phyloP scores from a whole-genome alignment of 371 early-diverging fungal species.

The Homolaphlyctis polyrhiza region DNA sequence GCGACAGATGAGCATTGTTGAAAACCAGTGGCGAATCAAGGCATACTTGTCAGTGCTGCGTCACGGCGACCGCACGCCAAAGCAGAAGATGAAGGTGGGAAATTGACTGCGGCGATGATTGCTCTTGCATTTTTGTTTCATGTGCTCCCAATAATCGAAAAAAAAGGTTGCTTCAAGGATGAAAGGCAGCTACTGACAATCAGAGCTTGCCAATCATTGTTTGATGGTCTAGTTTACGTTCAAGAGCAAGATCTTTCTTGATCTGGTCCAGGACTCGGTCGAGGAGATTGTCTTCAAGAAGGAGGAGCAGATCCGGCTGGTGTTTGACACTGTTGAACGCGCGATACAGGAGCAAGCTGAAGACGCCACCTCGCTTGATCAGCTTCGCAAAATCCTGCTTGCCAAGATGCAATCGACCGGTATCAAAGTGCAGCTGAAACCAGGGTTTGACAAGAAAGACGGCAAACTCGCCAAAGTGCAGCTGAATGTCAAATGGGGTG shows the following conservation, averaged over 20 bases:
- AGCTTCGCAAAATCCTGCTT: conserved; percentile 68
- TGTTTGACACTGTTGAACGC: conserved; percentile 58
- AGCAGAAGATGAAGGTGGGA: conserved; percentile 88
- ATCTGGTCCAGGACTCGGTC: conserved; percentile 57
- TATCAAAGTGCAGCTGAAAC: conserved; percentile 92
- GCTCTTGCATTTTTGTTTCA: not conserved
- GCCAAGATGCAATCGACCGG: conserved; percentile 79
- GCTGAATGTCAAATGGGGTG: conserved; percentile 96
- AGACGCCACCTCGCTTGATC: conserved; percentile 52
- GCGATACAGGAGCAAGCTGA: conserved; percentile 49
- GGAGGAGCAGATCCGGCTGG: conserved; percentile 61
- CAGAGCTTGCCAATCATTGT: not conserved
- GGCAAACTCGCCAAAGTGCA: conserved; percentile 68
- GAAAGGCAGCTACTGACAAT: not conserved
- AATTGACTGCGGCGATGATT: conserved; percentile 2
- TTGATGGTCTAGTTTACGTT: conserved; percentile 32
- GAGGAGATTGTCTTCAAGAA: conserved; percentile 82
- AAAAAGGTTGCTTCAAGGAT: not conserved
- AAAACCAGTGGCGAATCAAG: conserved; percentile 87
- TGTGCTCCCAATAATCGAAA: not conserved
- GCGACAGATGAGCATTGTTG: conserved; percentile 39
- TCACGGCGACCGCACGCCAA: conserved; percentile 96
- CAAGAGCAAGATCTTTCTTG: conserved; percentile 58
- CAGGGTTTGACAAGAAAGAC: conserved; percentile 56
- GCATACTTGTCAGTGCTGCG: conserved; percentile 89